These are phyloP conservation scores for Kluyveromyces starmeri DNA, from an alignment of 805 yeast species.

Conservation along the genomic window DNA sequence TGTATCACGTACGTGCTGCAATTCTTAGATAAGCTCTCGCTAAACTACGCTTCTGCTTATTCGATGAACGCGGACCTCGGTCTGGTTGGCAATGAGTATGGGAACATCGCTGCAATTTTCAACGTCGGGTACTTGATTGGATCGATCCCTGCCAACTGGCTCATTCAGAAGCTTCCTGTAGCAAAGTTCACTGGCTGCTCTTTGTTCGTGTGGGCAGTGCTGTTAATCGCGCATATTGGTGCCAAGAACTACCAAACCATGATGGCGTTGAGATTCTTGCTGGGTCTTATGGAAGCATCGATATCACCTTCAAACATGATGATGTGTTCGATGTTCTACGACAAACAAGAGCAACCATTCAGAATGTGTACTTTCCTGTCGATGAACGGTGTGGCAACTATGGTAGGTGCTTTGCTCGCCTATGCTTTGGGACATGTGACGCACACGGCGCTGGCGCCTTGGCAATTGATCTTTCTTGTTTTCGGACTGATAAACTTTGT, in stretches of 20 bases:
- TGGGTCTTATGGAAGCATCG: slow-evolving; percentile 25
- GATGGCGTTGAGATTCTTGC: slow-evolving; percentile 17
- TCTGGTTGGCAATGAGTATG: slow-evolving; percentile 32
- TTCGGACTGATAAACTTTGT: slow-evolving; percentile 32
- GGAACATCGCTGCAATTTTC: slow-evolving; percentile 34
- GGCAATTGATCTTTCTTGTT: slow-evolving; percentile 20
- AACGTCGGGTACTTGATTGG: slow-evolving; percentile 34
- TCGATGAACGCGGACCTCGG: slow-evolving; percentile 28
- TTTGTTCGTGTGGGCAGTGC: slow-evolving; percentile 12
- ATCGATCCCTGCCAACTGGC: slow-evolving; percentile 15
- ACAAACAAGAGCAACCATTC: slow-evolving; percentile 25
- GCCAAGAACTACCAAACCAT: slow-evolving; percentile 12
- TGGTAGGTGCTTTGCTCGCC: slow-evolving; percentile 21
- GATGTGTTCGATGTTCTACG: slow-evolving; percentile 29
- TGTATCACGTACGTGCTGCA: slow-evolving; percentile 18
- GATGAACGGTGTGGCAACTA: slow-evolving; percentile 26
- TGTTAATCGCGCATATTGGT: slow-evolving; percentile 14
- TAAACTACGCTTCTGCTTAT: slow-evolving; percentile 15
- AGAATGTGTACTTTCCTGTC: slow-evolving; percentile 31
- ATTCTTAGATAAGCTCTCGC: slow-evolving; percentile 14
- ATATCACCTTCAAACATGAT: slow-evolving; percentile 29
- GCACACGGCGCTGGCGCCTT: slow-evolving; percentile 16
- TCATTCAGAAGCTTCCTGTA: slow-evolving; percentile 17
- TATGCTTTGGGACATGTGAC: slow-evolving; percentile 22
- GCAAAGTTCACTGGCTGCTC: slow-evolving; percentile 22